Evolutionary conservation across 2,329 filamentous ascomycete species (phyloP).

Genomic region (Nemania sp.): DNA sequence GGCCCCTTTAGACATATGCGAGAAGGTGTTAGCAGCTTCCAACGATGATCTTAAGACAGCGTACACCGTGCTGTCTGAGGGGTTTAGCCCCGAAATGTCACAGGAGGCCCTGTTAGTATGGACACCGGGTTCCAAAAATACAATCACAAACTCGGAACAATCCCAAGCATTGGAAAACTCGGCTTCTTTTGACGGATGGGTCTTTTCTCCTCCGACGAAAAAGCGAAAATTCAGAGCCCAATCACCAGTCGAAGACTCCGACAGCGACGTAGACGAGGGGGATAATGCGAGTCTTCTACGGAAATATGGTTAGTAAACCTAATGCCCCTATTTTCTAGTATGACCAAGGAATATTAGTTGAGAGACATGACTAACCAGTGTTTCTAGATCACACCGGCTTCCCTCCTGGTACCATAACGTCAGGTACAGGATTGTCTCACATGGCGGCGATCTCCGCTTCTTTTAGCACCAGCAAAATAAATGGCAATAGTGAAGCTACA

Average conservation of each 20-base stretch:
- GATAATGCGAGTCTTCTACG: conserved; percentile 21
- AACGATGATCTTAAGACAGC: conserved; percentile 53
- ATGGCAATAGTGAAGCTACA: conserved; percentile 45
- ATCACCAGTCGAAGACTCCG: conserved; percentile 33
- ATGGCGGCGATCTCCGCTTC: conserved; percentile 53
- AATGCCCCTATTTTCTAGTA: too few species aligned
- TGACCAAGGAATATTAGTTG: background rate
- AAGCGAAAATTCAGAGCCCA: conserved; percentile 47
- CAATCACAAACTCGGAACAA: background rate
- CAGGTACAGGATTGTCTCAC: conserved; percentile 51
- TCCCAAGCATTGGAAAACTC: background rate
- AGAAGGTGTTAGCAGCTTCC: conserved; percentile 53
- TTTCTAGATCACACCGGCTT: conserved; percentile 53
- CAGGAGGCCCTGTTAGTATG: conserved; percentile 38
- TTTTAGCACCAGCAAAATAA: conserved; percentile 44
- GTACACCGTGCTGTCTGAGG: conserved; percentile 53
- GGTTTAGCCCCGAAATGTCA: conserved; percentile 50
- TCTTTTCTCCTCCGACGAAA: background rate
- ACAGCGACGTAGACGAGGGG: conserved; percentile 47
- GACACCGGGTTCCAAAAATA: conserved; percentile 12
- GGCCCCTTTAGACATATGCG: conserved; percentile 52
- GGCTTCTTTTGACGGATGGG: background rate
- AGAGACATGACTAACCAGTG: conserved; percentile 41
- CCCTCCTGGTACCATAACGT: conserved; percentile 55
- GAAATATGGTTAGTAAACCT: conserved; percentile 38